These are phyloP conservation scores for Boletus smithii DNA, from an alignment of 1,284 basidiomycete genomes.

Conservation along the genomic window DNA sequence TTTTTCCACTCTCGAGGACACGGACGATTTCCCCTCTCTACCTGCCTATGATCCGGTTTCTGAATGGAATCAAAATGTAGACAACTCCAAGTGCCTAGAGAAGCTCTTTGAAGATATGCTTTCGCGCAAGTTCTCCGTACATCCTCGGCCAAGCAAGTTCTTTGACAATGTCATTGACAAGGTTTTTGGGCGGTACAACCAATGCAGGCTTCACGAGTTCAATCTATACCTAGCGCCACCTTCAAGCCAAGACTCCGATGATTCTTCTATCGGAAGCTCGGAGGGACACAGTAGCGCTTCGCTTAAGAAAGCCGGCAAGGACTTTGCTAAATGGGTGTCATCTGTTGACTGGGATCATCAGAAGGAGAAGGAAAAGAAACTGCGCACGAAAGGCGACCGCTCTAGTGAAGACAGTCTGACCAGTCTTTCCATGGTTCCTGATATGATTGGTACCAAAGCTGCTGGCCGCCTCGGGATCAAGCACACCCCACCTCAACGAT, in stretches of 20 bases:
- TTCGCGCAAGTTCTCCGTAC: slow-evolving; percentile 43
- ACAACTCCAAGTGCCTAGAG: slow-evolving; percentile 45
- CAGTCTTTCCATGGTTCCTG: slow-evolving; percentile 25
- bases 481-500: slow-evolving; percentile 7
- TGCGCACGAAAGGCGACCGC: slow-evolving; percentile 24
- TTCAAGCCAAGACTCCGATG: slow-evolving; percentile 24
- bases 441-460: slow-evolving; percentile 40
- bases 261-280: slow-evolving; percentile 26
- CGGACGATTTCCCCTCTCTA: slow-evolving; percentile 6
- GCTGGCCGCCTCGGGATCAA: slow-evolving; percentile 41
- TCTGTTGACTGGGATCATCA: slow-evolving; percentile 37
- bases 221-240: slow-evolving; percentile 56
- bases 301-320: slow-evolving; percentile 30
- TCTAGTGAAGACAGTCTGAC: slow-evolving; percentile 26
- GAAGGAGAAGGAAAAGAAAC: slow-evolving; percentile 24
- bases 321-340: slow-evolving; percentile 35
- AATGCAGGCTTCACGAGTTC: slow-evolving; percentile 41
- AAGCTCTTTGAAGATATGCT: slow-evolving; percentile 54
- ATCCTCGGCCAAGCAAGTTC: slow-evolving; percentile 46
- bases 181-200: slow-evolving; percentile 48
- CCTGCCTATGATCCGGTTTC: slow-evolving; percentile 23
- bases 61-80: slow-evolving; percentile 37
- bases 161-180: slow-evolving; percentile 41
- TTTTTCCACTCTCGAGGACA: slow-evolving; percentile 24
- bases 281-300: slow-evolving; percentile 18